Evolutionary conservation across 768 basidiomycete species (phyloP), one percentile per base, ranked within the genome.

Genomic region (Pulveroboletus ravenelii): DNA sequence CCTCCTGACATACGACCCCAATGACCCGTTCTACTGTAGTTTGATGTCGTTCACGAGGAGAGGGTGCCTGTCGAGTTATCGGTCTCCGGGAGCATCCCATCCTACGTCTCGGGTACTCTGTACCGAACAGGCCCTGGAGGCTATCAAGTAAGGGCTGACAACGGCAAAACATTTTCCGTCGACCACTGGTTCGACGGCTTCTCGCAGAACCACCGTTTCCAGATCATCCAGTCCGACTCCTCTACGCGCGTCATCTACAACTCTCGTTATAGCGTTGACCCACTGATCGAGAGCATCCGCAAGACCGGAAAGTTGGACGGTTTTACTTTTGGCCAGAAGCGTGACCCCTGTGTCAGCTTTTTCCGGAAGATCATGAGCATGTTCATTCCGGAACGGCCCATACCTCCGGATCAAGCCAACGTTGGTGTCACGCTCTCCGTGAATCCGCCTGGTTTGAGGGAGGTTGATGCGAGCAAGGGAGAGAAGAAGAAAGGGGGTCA

Each of bases 151-250:
- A 49, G 62, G 30, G 17, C 57, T 0, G 39, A 57, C 45, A 54
- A 56, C 10, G 62, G 55, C 14, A 29, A 50, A 6, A 64, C 60
- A 3, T 53, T 62, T 18, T 62, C 70, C 14, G 39, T 68, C 6
- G 56, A 65, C 41, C 73, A 73, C 43, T 71, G 72, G 73, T 74
- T 74, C 47, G 73, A 74, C 45, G 73, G 73, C 25, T 66, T 74
- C 41, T 64, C 68, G 15, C 63, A 70, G 53, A 67, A 67, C 55
- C 72, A 74, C 51, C 67, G 69, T 43, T 74, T 74, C 58, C 66
- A 72, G 48, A 71, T 74, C 57, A 54, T 59, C 25, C 56, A 67
- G 38, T 48, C 63, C 0, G 59, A 49, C 17, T 18, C 25, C 2
- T 37, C 55, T 14, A 58, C 65, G 6, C 65, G 58, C 1, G 69